Percentiles rank a stretch among this genome's conserved stretches.
Conservation (phyloP, 768 basidiomycete genomes). For the Fomitopsis pulvina region DNA sequence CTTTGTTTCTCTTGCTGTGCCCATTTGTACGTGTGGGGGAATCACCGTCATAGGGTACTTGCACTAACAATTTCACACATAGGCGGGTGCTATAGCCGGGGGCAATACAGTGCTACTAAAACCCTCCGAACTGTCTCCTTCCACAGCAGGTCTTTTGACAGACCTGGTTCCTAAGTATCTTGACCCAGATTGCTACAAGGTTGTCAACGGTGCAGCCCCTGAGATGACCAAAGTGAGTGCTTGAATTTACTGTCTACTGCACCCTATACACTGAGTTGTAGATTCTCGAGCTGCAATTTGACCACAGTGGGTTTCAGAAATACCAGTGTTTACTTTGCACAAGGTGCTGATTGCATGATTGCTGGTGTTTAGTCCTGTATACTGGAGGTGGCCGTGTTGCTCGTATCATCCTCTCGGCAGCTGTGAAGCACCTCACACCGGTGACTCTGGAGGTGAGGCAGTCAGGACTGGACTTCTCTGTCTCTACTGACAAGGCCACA, state of each 20-base stretch:
- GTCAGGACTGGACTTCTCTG: too few species aligned
- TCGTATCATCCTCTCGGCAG: conserved; percentile 58
- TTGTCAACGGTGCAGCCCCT: conserved; percentile 62
- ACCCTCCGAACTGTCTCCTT: conserved; percentile 65
- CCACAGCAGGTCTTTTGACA: conserved; percentile 47
- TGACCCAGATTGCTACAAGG: conserved; percentile 54
- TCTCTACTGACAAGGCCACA: not conserved
- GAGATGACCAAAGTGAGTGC: conserved; percentile 58
- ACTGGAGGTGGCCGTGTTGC: conserved; percentile 6
- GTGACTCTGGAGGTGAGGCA: conserved; percentile 45
- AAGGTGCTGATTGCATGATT: not conserved
- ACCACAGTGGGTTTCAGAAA: conserved; percentile 38
- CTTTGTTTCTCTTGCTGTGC: conserved; percentile 48
- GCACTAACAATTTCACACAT: not conserved
- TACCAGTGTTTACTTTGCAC: too few species aligned
- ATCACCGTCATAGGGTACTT: conserved; percentile 27
- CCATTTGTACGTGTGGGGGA: conserved; percentile 58
- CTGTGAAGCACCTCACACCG: conserved; percentile 70
- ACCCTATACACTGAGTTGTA: too few species aligned
- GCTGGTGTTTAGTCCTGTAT: conserved; percentile 6
- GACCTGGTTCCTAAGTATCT: conserved; percentile 73
- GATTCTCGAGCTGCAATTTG: conserved; percentile 72
- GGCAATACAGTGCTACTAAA: conserved; percentile 71
- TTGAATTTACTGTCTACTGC: not conserved
- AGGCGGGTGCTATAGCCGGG: conserved; percentile 65